Evolutionary conservation across 2,329 filamentous ascomycete species (phyloP), one percentile per base, ranked within the genome.

Genomic region (Cytospora schulzeri): DNA sequence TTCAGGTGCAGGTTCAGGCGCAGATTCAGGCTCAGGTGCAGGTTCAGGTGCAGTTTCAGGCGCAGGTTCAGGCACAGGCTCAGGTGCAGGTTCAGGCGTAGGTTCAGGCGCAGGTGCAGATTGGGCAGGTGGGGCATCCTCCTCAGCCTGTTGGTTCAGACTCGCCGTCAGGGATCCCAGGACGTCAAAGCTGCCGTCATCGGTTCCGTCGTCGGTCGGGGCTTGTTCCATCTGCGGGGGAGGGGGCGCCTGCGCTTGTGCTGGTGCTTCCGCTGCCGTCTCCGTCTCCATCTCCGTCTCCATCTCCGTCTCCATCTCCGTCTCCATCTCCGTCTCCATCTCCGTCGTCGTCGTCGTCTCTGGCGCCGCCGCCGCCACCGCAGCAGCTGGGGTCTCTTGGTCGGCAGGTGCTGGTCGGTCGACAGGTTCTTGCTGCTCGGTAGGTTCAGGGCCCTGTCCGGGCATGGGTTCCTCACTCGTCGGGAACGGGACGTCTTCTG

Each of bases 401-500:
- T 22, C 26, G 14, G n/a, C 17, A 41, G 38, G 6, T 41, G 17
- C n/a, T 48, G 5, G 11, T n/a, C 50, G 1, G 19, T 26, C 9
- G 9, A 6, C 9, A 29, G n/a, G 28, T 31, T 22, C 14, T 33
- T 29, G 29, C 24, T 29, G 51, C 51, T 26, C 35, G 11, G 41
- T 4, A 15, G 4, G 2, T 11, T 45, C 64, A 15, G 48, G 29
- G 19, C n/a, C 52, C 45, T 64, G 61, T 6, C 57, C 62, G 26
- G 65, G 57, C 62, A 64, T 64, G n/a, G 62, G 62, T 4, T 58
- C 57, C 48, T 66, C 65, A 19, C 62, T 64, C 14, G 64, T 57
- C 41, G 48, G 57, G 28, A 66, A 24, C 41, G 65, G 53, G 26
- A 64, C 12, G 17, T 64, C 61, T 26, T 55, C 62, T 41, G 38